Conservation (phyloP, 2,329 filamentous ascomycete species). For the Epichloe scottii region DNA sequence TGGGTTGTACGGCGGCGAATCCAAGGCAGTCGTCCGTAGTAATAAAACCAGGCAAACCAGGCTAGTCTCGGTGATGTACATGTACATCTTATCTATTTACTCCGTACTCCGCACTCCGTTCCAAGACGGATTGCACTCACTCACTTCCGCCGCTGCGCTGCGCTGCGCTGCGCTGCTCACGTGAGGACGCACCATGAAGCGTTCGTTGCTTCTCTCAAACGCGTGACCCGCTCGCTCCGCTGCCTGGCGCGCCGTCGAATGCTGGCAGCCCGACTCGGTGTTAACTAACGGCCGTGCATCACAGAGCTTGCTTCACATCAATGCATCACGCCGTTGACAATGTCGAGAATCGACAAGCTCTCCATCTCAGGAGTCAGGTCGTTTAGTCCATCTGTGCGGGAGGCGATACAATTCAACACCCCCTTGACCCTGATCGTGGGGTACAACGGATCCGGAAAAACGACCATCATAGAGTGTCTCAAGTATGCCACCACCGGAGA, state of each 20-base stretch:
- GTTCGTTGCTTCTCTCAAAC: too few species aligned
- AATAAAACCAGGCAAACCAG: too few species aligned
- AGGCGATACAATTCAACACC: conserved; percentile 78
- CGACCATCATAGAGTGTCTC: conserved; percentile 95
- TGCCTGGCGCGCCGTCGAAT: background rate
- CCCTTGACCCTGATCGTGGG: conserved; percentile 94
- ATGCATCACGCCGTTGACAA: conserved; percentile 17
- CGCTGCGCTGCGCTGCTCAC: too few species aligned
- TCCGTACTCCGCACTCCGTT: too few species aligned
- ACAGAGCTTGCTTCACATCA: background rate
- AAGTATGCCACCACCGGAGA: conserved; percentile 96
- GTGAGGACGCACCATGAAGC: too few species aligned
- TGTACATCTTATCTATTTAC: too few species aligned
- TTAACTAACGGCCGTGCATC: background rate
- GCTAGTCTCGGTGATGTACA: too few species aligned
- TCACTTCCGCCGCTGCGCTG: too few species aligned
- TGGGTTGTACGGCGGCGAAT: too few species aligned
- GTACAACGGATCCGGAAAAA: conserved; percentile 95
- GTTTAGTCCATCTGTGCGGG: conserved; percentile 62
- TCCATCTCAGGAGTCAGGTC: conserved; percentile 75
- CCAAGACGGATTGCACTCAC: too few species aligned
- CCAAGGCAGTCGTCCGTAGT: too few species aligned
- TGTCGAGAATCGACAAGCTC: conserved; percentile 82
- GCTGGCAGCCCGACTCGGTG: background rate
- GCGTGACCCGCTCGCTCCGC: too few species aligned